Evolutionary conservation across 176 grass and related monocot species (phyloP).

Genomic region (Aegilops umbellulata): DNA sequence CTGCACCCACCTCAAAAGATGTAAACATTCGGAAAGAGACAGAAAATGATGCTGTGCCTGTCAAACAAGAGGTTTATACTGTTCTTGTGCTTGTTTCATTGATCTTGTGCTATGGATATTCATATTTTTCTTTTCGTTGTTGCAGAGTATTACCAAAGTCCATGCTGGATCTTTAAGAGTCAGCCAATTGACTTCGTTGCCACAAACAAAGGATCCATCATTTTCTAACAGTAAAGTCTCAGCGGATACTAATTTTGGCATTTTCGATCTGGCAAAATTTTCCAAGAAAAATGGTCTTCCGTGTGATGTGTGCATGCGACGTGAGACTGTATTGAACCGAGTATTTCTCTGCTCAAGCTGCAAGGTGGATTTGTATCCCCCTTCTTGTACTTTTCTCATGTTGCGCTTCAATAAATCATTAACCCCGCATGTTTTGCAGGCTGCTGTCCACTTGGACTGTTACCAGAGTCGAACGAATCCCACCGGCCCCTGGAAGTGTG

Average conservation of each 20-base stretch:
- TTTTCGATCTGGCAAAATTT: conserved; percentile 84
- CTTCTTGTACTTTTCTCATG: background rate
- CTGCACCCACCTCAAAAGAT: conserved; percentile 42
- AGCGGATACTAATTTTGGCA: conserved; percentile 58
- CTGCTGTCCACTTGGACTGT: conserved; percentile 91
- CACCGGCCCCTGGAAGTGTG: conserved; percentile 80
- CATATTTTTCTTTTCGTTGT: conserved; percentile 8
- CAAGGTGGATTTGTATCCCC: conserved; percentile 54
- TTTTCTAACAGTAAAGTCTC: conserved; percentile 51
- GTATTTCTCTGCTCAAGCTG: conserved; percentile 89
- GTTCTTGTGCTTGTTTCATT: conserved; percentile 18
- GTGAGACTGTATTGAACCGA: conserved; percentile 76
- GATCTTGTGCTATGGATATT: background rate
- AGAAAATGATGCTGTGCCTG: conserved; percentile 49
- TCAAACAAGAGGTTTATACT: conserved; percentile 60
- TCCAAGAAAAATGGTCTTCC: conserved; percentile 73
- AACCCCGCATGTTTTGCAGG: conserved; percentile 46
- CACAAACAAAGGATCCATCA: conserved; percentile 63
- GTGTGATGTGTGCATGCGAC: conserved; percentile 86
- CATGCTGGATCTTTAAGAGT: conserved; percentile 49
- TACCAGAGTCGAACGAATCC: conserved; percentile 64
- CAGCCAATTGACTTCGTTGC: conserved; percentile 33
- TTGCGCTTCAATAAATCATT: conserved; percentile 19
- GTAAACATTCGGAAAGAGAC: conserved; percentile 58
- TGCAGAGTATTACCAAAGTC: conserved; percentile 38